Percentiles rank a stretch among this genome's conserved stretches.
phyloP scores from a whole-genome alignment of 257 asterid species.

The Capsicum rhomboideum region DNA sequence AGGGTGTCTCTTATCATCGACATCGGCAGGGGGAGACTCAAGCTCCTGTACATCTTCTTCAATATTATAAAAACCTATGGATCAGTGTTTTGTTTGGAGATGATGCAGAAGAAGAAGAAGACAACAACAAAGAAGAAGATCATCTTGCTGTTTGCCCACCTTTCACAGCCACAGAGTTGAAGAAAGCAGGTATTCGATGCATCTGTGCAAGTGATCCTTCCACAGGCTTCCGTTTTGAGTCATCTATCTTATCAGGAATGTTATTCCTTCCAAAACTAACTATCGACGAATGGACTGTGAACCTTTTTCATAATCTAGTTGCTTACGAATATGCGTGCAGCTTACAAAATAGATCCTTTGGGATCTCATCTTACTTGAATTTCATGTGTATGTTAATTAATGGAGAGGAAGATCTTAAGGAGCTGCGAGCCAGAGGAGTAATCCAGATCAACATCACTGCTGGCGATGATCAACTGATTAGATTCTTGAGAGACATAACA shows the following conservation, averaged over 20 bases:
- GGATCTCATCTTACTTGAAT: neutral
- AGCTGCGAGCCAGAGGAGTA: neutral
- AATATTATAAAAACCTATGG: neutral
- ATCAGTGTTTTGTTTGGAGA: neutral
- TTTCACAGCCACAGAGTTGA: neutral
- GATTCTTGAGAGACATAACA: neutral
- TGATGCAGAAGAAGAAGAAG: neutral
- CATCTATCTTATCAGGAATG: neutral
- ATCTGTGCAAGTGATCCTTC: neutral
- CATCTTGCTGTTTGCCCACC: neutral
- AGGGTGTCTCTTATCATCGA: neutral
- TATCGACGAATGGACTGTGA: neutral
- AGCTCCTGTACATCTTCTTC: neutral
- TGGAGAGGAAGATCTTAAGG: neutral
- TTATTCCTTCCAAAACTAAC: neutral
- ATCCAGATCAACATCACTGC: rapidly evolving
- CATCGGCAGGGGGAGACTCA: neutral
- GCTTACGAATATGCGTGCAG: neutral
- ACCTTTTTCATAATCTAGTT: neutral
- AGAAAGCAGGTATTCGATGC: neutral
- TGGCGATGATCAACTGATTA: neutral
- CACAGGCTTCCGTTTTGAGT: neutral
- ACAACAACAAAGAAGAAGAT: neutral
- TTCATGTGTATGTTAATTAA: neutral
- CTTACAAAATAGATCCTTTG: rapidly evolving